These are phyloP conservation scores for Pseudogymnoascus sp. DNA, from an alignment of 2,329 filamentous ascomycete species.

Conservation along the genomic window DNA sequence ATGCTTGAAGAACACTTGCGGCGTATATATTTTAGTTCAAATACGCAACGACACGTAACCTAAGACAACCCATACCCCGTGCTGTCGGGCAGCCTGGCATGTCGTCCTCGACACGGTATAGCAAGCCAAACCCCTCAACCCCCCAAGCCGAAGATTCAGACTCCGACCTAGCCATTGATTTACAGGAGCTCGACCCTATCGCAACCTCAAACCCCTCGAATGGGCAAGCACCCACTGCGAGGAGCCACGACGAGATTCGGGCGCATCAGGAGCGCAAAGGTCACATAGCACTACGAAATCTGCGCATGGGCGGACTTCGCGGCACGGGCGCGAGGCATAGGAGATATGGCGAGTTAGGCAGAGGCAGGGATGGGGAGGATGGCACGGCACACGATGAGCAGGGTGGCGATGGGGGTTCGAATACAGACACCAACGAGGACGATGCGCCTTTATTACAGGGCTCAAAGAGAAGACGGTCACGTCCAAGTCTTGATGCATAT, in stretches of 20 bases:
- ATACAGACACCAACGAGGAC: constrained; percentile 54
- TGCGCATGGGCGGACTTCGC: constrained; percentile 58
- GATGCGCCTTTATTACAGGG: constrained; percentile 63
- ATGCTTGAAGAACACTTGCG: neutral
- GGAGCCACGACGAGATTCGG: constrained; percentile 23
- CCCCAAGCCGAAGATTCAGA: constrained; percentile 62
- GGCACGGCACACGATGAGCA: constrained; percentile 60
- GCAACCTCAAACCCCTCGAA: constrained; percentile 21
- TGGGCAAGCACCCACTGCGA: constrained; percentile 21
- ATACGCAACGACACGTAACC: constrained; percentile 7
- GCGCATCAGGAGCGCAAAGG: constrained; percentile 27
- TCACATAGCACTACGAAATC: constrained; percentile 62
- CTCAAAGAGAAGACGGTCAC: constrained; percentile 17
- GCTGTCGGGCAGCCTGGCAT: constrained; percentile 20
- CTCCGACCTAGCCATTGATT: constrained; percentile 66
- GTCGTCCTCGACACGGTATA: constrained; percentile 27
- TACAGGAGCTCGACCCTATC: constrained; percentile 68
- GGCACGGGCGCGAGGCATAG: constrained; percentile 42
- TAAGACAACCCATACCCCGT: neutral
- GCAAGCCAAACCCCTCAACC: constrained; percentile 42
- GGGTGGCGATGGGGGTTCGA: constrained; percentile 38
- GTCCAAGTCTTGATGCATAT: constrained; percentile 33
- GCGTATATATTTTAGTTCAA: neutral
- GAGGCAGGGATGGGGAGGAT: constrained; percentile 46
- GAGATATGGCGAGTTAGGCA: constrained; percentile 53